phyloP scores from a whole-genome alignment of 1,284 basidiomycete species.

The Pulveroboletus sp. region DNA sequence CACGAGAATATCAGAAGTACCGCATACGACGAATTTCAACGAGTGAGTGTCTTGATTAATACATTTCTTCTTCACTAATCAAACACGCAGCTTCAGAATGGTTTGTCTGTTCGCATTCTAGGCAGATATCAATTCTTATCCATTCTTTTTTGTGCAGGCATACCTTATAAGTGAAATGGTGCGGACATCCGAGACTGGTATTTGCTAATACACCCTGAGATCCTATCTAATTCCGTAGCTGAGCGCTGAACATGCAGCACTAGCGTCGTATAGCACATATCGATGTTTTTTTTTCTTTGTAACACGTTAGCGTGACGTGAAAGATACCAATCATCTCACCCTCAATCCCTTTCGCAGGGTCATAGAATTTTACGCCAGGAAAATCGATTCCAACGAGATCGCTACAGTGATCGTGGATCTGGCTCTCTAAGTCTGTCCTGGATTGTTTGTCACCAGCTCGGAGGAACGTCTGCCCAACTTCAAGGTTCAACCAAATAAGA shows the following conservation, averaged over 20 bases:
- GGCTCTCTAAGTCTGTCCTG: slow-evolving; percentile 52
- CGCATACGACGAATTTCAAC: slow-evolving; percentile 91
- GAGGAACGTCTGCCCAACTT: slow-evolving; percentile 55
- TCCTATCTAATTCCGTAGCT: slow-evolving; percentile 7
- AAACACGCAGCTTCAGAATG: slow-evolving; percentile 51
- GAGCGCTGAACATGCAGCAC: background rate
- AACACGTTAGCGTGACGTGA: background rate
- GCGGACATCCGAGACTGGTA: background rate
- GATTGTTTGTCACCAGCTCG: slow-evolving; percentile 38
- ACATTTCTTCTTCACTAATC: slow-evolving; percentile 16
- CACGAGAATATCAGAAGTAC: slow-evolving; percentile 92
- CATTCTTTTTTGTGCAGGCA: slow-evolving; percentile 39
- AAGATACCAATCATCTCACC: slow-evolving; percentile 10
- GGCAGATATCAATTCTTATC: slow-evolving; percentile 4
- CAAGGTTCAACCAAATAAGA: slow-evolving; percentile 50
- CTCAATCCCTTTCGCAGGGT: background rate
- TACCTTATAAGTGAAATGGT: slow-evolving; percentile 50
- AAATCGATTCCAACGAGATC: slow-evolving; percentile 51
- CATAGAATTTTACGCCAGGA: slow-evolving; percentile 56
- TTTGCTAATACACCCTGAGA: background rate
- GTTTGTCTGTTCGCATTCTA: slow-evolving; percentile 32
- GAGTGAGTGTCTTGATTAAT: slow-evolving; percentile 48
- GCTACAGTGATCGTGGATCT: slow-evolving; percentile 51
- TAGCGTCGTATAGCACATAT: too few species aligned
- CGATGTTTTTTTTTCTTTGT: background rate